Conservation (phyloP, 2,329 filamentous ascomycete genomes). For the Ophiocordyceps camponoti-leonardi region DNA sequence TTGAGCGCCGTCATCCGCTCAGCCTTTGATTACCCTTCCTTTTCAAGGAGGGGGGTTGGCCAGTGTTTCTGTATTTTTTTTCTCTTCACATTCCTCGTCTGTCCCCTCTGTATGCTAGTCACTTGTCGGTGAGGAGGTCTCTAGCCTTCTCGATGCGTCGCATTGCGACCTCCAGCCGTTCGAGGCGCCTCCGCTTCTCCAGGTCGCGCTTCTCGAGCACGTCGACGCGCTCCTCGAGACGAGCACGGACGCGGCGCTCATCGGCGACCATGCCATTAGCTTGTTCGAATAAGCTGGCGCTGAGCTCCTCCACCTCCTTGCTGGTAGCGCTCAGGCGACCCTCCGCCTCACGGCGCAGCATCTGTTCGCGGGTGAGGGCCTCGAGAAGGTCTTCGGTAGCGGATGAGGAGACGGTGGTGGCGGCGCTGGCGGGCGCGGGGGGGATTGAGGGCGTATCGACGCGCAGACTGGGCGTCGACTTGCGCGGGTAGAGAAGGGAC, state of each 20-base stretch:
- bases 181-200: constrained; percentile 52
- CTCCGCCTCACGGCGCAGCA: constrained; percentile 51
- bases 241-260: constrained; percentile 53
- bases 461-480: constrained; percentile 15
- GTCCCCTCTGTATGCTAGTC: background rate
- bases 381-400: constrained; percentile 37
- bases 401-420: constrained; percentile 10
- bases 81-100: no score
- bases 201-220: constrained; percentile 51
- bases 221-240: constrained; percentile 52
- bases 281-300: constrained; percentile 58
- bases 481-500: constrained; percentile 26
- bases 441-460: constrained; percentile 4
- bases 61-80: no score
- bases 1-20: no score
- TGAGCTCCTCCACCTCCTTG: constrained; percentile 63
- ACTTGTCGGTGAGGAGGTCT: constrained; percentile 30
- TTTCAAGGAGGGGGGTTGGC: no score
- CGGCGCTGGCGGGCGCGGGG: constrained; percentile 4
- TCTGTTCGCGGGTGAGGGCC: constrained; percentile 49
- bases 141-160: constrained; percentile 54
- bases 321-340: constrained; percentile 47
- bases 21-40: no score
- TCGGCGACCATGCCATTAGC: constrained; percentile 77
- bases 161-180: constrained; percentile 54